Conservation (phyloP, 2,329 filamentous ascomycete species). For the Passalora sequoiae region DNA sequence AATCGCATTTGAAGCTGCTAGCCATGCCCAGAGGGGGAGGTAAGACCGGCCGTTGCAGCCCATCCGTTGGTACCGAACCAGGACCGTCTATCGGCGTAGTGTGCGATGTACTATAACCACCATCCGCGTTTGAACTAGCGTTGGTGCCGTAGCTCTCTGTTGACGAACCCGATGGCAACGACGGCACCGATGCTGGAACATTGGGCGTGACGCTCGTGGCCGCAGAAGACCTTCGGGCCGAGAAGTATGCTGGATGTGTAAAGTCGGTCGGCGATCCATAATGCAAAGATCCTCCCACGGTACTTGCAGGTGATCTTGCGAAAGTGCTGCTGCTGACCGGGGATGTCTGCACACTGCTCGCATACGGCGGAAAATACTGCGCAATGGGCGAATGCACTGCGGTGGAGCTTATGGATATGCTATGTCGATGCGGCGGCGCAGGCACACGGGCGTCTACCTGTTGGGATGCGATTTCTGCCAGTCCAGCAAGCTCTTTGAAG, state of each 20-base stretch:
- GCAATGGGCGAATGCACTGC: slow-evolving; percentile 27
- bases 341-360: slow-evolving; percentile 26
- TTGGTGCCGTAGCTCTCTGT: slow-evolving; percentile 29
- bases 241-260: slow-evolving; percentile 19
- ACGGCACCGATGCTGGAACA: slow-evolving; percentile 19
- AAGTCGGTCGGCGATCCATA: slow-evolving; percentile 27
- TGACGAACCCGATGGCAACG: slow-evolving; percentile 28
- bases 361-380: slow-evolving; percentile 22
- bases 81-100: slow-evolving; percentile 35
- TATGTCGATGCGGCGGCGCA: slow-evolving; percentile 23
- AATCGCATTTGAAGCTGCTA: slow-evolving; percentile 55
- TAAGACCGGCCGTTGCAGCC: slow-evolving; percentile 23
- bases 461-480: slow-evolving; percentile 43
- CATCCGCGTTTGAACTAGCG: slow-evolving; percentile 29
- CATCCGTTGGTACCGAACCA: slow-evolving; percentile 27
- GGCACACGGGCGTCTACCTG: slow-evolving; percentile 16
- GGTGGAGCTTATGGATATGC: slow-evolving; percentile 23
- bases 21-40: slow-evolving; percentile 35
- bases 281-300: slow-evolving; percentile 20
- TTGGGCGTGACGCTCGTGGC: slow-evolving; percentile 13
- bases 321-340: slow-evolving; percentile 19
- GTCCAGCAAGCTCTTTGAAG: slow-evolving; percentile 29
- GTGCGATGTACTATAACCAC: slow-evolving; percentile 31
- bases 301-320: slow-evolving; percentile 26
- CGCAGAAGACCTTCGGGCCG: slow-evolving; percentile 20